Percentiles rank a stretch among this genome's conserved stretches.
Evolutionary conservation across 345 rosid genomes (phyloP).

Genomic region (Eucalyptus paniculata): DNA sequence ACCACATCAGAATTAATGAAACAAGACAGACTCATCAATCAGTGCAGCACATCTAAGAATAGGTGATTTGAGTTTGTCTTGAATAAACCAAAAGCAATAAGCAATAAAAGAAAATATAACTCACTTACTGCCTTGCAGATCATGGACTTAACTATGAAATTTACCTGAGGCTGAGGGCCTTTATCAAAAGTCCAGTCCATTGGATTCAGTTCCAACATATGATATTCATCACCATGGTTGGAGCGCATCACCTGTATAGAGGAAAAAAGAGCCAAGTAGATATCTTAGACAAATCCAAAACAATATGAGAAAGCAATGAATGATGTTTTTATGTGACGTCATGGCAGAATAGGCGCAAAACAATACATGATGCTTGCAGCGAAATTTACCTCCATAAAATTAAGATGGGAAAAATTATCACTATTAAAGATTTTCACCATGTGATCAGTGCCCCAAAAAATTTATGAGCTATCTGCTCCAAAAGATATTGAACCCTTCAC

Average conservation of each 20-base stretch:
- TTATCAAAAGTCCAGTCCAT: constrained; percentile 46
- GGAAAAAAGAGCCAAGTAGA: neutral
- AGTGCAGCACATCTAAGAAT: neutral
- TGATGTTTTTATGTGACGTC: neutral
- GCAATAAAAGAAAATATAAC: neutral
- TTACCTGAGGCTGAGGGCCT: constrained; percentile 46
- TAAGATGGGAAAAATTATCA: neutral
- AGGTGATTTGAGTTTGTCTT: neutral
- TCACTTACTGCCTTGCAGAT: neutral
- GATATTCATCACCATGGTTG: constrained; percentile 65
- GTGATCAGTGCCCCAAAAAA: neutral
- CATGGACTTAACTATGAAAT: neutral
- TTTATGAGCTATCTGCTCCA: neutral
- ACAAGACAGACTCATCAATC: neutral
- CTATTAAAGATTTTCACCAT: neutral
- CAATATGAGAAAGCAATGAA: neutral
- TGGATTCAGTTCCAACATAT: constrained; percentile 60
- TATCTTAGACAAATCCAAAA: neutral
- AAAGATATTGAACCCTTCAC: neutral
- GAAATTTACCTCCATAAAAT: neutral
- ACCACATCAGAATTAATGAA: neutral
- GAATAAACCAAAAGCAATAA: neutral
- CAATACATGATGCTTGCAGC: neutral
- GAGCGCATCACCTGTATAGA: constrained; percentile 51
- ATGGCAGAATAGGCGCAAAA: neutral